Conservation (phyloP, 1,284 basidiomycete species). For the Cerioporus squamosus region DNA sequence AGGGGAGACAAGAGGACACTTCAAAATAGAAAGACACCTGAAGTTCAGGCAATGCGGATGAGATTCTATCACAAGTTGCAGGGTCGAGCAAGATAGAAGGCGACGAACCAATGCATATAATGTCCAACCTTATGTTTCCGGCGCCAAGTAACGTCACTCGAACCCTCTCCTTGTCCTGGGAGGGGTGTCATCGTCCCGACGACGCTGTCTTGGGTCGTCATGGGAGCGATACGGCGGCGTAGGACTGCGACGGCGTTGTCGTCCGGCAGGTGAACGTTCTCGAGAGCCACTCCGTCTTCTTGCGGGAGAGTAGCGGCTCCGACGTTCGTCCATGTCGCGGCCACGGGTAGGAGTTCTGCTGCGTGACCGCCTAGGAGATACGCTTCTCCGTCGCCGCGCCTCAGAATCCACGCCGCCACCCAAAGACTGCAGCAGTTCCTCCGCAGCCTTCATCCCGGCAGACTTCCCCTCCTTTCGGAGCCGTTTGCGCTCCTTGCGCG, state of each 20-base stretch:
- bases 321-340: conserved; percentile 10
- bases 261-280: conserved; percentile 20
- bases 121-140: no score
- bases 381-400: conserved; percentile 22
- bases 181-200: conserved; percentile 15
- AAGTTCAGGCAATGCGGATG: not conserved
- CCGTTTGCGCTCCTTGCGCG: conserved; percentile 69
- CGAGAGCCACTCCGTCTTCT: conserved; percentile 23
- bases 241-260: conserved; percentile 11
- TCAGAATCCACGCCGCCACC: conserved; percentile 22
- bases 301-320: conserved; percentile 15
- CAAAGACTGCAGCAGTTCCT: conserved; percentile 46
- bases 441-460: conserved; percentile 53
- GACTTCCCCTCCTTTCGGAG: conserved; percentile 55
- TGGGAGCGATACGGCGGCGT: conserved; percentile 14
- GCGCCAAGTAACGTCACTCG: conserved; percentile 21
- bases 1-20: not conserved
- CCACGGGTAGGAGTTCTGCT: conserved; percentile 23
- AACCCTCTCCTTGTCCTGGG: conserved; percentile 21
- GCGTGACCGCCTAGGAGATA: conserved; percentile 28
- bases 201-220: conserved; percentile 21
- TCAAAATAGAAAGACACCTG: not conserved
- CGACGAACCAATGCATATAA: not conserved
- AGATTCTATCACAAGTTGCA: conserved; percentile 8
- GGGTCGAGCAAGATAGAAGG: not conserved